These are phyloP conservation scores for Waitea zeae DNA, from an alignment of 1,284 basidiomycete species.

Conservation along the genomic window DNA sequence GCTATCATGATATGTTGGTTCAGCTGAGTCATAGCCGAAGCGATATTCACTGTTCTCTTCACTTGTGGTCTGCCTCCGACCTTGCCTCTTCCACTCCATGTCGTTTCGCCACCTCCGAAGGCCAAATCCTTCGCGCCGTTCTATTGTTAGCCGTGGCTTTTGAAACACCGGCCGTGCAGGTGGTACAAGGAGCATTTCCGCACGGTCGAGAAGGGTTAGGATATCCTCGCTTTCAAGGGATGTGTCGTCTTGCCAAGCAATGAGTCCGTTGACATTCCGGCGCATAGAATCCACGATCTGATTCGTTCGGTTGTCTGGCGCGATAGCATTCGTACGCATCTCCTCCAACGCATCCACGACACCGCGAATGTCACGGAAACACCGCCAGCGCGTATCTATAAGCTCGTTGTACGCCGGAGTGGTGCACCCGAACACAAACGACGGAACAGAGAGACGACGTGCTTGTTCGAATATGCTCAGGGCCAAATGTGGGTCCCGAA, in stretches of 20 bases:
- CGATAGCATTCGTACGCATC: slow-evolving; percentile 67
- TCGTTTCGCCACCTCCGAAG: no score
- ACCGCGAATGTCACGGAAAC: slow-evolving; percentile 62
- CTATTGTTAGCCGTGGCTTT: no score
- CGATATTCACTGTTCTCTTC: no score
- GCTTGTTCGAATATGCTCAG: slow-evolving; percentile 74
- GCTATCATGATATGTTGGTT: no score
- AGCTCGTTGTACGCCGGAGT: slow-evolving; percentile 77
- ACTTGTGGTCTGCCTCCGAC: no score
- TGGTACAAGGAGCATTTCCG: no score
- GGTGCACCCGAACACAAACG: slow-evolving; percentile 77
- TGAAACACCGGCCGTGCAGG: slow-evolving; percentile 20
- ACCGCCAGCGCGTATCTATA: slow-evolving; percentile 63
- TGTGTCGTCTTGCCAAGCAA: slow-evolving; percentile 31
- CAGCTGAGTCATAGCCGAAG: no score
- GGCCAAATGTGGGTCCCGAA: slow-evolving; percentile 63
- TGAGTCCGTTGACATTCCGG: slow-evolving; percentile 38
- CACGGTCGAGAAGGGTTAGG: no score
- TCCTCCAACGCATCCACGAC: slow-evolving; percentile 59
- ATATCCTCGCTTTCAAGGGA: no score
- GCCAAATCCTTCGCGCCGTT: no score
- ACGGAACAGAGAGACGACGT: slow-evolving; percentile 49
- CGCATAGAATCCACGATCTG: slow-evolving; percentile 47
- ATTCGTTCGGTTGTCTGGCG: slow-evolving; percentile 41
- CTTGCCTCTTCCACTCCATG: no score